Evolutionary conservation across 2,329 filamentous ascomycete species (phyloP), one percentile per base, ranked within the genome.

Genomic region (Paraphoma sp.): DNA sequence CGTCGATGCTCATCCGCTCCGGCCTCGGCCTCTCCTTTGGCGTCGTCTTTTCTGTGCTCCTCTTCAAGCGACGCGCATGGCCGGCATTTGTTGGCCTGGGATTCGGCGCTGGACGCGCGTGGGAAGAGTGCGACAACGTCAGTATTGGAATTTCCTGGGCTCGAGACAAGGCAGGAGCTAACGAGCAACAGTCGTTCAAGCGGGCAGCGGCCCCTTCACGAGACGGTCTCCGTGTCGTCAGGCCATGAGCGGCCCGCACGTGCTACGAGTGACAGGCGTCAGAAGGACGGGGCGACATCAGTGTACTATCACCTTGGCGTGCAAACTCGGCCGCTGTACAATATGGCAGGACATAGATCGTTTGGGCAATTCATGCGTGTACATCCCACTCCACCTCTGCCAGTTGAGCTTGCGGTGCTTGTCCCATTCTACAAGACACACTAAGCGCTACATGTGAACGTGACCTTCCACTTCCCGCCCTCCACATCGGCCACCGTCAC

Each of bases 41-140:
- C 77, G 90, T 99, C 78, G 92, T 99, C 81, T 98, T 99, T 85
- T 98, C 95, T 60, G 93, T 99, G 60, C 90, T 99, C 56, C 82
- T 99, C 53, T 99, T 99, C 87, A 97, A 96, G 86, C 90, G 96
- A 80, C 89, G 95, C 82, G 92, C 95, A 66, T 99, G 94, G 92
- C 95, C 95, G 55, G 95, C 93, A n/a, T 95, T 92, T 77, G 87
- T 97, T 66, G 95, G 95, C 65, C 85, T 94, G 53, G 95, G 95
- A 55, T 98, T 99, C 78, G 95, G 96, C 77, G 93, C 93, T 63
- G 95, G 95, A 72, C 88, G 96, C 73, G 95, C 95, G 56, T 99
- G 96, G 84, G 95, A 99, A 81, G 95, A 99, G 84, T 97, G 95
- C 81, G 97, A 99, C 83, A 91, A 85, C 70, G 81, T 83, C 67